These are phyloP conservation scores for Zhuliangozyma parablackwelliae DNA, from an alignment of 1,139 yeast species.

Conservation along the genomic window DNA sequence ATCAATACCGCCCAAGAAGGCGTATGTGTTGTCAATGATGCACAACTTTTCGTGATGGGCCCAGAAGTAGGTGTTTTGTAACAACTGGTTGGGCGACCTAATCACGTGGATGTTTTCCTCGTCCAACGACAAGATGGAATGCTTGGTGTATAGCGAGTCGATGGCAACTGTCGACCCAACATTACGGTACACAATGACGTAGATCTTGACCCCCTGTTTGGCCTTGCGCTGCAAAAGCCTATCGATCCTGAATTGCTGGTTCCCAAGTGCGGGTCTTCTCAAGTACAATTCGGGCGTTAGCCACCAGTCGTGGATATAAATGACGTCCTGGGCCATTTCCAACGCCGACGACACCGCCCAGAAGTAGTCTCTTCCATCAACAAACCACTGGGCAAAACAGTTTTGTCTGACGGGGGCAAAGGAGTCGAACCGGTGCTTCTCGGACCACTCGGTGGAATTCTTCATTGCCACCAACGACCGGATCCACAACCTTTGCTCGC, in stretches of 20 bases:
- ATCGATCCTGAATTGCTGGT: slow-evolving; percentile 91
- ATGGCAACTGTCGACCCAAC: slow-evolving; percentile 92
- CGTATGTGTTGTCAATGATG: slow-evolving; percentile 80
- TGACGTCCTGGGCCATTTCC: slow-evolving; percentile 90
- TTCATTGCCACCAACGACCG: slow-evolving; percentile 70
- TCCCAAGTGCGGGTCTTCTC: slow-evolving; percentile 92
- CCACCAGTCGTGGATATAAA: slow-evolving; percentile 99
- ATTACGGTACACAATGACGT: slow-evolving; percentile 89
- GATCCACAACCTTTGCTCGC: slow-evolving; percentile 73
- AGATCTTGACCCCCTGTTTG: slow-evolving; percentile 86
- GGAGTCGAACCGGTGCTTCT: slow-evolving; percentile 71
- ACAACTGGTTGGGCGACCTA: slow-evolving; percentile 91
- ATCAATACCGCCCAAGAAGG: slow-evolving; percentile 94
- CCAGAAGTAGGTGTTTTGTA: slow-evolving; percentile 95
- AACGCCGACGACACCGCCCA: slow-evolving; percentile 95
- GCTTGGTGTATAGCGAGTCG: slow-evolving; percentile 92
- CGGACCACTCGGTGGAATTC: slow-evolving; percentile 65
- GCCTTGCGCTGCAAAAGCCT: slow-evolving; percentile 86
- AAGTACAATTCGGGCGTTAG: slow-evolving; percentile 87
- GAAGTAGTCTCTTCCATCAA: slow-evolving; percentile 92
- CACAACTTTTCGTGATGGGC: slow-evolving; percentile 97
- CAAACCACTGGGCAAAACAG: slow-evolving; percentile 94
- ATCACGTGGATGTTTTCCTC: slow-evolving; percentile 80
- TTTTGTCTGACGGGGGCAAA: slow-evolving; percentile 88
- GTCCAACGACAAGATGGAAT: slow-evolving; percentile 79